phyloP scores from a whole-genome alignment of 2,329 filamentous ascomycete species.

The Botrytis galanthina region DNA sequence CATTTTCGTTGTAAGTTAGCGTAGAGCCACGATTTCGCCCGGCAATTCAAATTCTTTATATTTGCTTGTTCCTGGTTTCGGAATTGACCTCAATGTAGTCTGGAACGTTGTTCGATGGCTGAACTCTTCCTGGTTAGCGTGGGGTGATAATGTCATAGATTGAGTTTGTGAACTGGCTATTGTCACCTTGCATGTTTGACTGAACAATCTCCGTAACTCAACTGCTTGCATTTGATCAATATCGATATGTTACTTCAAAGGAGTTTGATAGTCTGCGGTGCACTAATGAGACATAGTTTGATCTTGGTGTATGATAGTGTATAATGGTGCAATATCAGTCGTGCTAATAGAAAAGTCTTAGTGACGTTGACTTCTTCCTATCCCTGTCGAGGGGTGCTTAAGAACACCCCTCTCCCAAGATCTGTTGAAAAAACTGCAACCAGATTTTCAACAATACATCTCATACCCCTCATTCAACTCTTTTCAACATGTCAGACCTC shows the following conservation, averaged over 20 bases:
- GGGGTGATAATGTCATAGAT: slow-evolving; percentile 13
- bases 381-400: background rate
- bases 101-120: slow-evolving; percentile 4
- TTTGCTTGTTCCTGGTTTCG: slow-evolving; percentile 12
- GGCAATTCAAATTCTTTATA: slow-evolving; percentile 7
- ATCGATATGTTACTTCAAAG: slow-evolving; percentile 10
- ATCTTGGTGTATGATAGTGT: slow-evolving; percentile 5
- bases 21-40: background rate
- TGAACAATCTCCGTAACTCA: slow-evolving; percentile 1
- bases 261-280: slow-evolving; percentile 3
- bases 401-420: background rate
- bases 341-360: slow-evolving; percentile 8
- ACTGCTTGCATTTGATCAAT: slow-evolving; percentile 13
- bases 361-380: background rate
- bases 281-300: slow-evolving; percentile 9
- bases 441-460: background rate
- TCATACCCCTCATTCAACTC: background rate
- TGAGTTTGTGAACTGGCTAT: background rate
- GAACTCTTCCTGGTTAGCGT: slow-evolving; percentile 1
- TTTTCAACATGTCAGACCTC: slow-evolving; percentile 62
- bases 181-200: slow-evolving; percentile 10
- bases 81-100: background rate
- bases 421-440: background rate
- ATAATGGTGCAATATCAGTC: slow-evolving; percentile 8
- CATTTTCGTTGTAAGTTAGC: slow-evolving; percentile 12